phyloP scores from a whole-genome alignment of 306 rosid species.

The Trichosanthes cucumerina region DNA sequence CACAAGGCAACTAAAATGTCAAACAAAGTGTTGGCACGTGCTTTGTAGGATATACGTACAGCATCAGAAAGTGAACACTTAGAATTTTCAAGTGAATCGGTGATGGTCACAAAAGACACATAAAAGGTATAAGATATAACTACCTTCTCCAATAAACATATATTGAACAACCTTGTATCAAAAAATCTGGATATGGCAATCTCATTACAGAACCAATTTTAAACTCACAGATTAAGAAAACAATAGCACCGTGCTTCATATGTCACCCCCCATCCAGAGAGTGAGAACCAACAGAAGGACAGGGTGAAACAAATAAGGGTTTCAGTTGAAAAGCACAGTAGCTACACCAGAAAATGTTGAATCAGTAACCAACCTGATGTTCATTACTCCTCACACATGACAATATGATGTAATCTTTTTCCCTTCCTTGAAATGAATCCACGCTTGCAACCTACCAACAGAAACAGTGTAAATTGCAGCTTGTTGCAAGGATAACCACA shows the following conservation, averaged over 20 bases:
- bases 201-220: neutral
- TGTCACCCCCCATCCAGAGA: neutral
- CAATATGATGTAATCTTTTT: conserved; percentile 89
- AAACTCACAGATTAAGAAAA: neutral
- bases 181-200: neutral
- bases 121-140: neutral
- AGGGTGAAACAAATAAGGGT: neutral
- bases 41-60: neutral
- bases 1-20: neutral
- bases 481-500: neutral
- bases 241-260: neutral
- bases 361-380: conserved; percentile 68
- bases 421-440: conserved; percentile 99
- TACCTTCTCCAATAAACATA: neutral
- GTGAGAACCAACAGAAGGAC: neutral
- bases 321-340: neutral
- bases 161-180: neutral
- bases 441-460: conserved; percentile 92
- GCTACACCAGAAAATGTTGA: neutral
- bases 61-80: neutral
- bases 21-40: neutral
- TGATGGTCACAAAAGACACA: neutral
- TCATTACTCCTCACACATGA: conserved; percentile 98
- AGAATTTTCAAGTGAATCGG: neutral
- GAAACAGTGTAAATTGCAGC: conserved; percentile 8